These are phyloP conservation scores for Epichloe gansuensis DNA, from an alignment of 2,329 filamentous ascomycete genomes.

Conservation along the genomic window DNA sequence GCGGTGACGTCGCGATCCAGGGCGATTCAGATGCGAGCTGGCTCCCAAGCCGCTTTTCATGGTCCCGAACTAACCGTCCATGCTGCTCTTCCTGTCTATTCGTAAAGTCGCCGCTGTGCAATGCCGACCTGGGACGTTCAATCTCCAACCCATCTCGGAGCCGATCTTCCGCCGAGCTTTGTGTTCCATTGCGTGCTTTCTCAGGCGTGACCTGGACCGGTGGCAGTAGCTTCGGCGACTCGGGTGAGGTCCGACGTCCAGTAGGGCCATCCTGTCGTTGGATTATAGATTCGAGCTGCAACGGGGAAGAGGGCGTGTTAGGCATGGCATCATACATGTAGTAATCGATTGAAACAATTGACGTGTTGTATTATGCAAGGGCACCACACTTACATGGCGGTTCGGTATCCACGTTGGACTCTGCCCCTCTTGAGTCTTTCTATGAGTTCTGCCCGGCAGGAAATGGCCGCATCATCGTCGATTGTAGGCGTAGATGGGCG, in stretches of 20 bases:
- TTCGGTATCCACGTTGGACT: constrained; percentile 62
- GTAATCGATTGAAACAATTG: not conserved
- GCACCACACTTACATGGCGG: constrained; percentile 37
- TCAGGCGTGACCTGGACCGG: constrained; percentile 37
- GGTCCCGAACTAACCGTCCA: constrained; percentile 1
- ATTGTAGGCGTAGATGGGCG: constrained; percentile 12
- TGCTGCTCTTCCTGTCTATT: constrained; percentile 17
- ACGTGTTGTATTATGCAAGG: not conserved
- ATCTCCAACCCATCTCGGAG: constrained; percentile 51
- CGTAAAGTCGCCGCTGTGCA: constrained; percentile 58
- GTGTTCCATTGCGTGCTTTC: constrained; percentile 18
- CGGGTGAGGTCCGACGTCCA: constrained; percentile 21
- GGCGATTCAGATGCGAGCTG: constrained; percentile 7
- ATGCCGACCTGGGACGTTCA: constrained; percentile 67
- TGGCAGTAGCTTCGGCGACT: constrained; percentile 30
- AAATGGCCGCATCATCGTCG: constrained; percentile 24
- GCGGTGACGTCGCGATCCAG: constrained; percentile 47
- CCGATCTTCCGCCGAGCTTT: constrained; percentile 24
- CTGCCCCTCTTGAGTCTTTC: constrained; percentile 68
- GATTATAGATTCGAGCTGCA: constrained; percentile 27
- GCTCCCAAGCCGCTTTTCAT: not conserved
- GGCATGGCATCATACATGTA: not conserved
- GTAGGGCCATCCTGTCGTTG: constrained; percentile 13
- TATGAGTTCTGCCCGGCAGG: constrained; percentile 68
- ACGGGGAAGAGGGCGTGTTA: not conserved